phyloP scores from a whole-genome alignment of 306 rosid species.

The Lathyrus sativus region DNA sequence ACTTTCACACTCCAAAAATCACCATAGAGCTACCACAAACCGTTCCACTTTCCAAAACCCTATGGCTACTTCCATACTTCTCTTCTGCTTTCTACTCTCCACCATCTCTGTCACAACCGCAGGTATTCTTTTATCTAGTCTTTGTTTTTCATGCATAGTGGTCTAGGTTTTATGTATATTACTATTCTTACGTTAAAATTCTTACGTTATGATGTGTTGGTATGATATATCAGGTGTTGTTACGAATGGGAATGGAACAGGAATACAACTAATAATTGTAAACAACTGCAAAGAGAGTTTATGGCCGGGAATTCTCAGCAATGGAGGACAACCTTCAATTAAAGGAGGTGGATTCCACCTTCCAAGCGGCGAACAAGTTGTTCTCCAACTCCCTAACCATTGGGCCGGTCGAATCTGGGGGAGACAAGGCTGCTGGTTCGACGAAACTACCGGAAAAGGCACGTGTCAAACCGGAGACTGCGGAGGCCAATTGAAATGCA shows the following conservation, averaged over 20 bases:
- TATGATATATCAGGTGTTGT: not conserved
- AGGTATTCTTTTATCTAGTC: constrained; percentile 30
- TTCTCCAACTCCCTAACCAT: constrained; percentile 45
- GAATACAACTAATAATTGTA: constrained; percentile 54
- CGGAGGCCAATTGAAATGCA: constrained; percentile 57
- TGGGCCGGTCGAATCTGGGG: constrained; percentile 90
- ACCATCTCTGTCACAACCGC: constrained; percentile 41
- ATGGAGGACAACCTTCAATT: constrained; percentile 52
- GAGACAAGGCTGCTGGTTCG: constrained; percentile 70
- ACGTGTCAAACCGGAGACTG: constrained; percentile 71
- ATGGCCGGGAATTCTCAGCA: constrained; percentile 77
- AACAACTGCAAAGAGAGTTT: constrained; percentile 73
- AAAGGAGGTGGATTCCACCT: constrained; percentile 68
- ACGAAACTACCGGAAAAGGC: constrained; percentile 49
- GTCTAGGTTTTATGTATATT: no score
- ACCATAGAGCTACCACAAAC: constrained; percentile 1
- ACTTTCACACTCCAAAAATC: not conserved
- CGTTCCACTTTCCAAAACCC: constrained; percentile 17
- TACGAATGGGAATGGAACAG: constrained; percentile 53
- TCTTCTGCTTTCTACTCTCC: constrained; percentile 44
- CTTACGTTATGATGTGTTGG: not conserved
- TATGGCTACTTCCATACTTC: constrained; percentile 49
- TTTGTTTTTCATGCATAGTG: not conserved
- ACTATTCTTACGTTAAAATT: not conserved
- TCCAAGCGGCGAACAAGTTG: constrained; percentile 50